These are phyloP conservation scores for Lentinula guzmanii DNA, from an alignment of 768 basidiomycete species.

Conservation along the genomic window DNA sequence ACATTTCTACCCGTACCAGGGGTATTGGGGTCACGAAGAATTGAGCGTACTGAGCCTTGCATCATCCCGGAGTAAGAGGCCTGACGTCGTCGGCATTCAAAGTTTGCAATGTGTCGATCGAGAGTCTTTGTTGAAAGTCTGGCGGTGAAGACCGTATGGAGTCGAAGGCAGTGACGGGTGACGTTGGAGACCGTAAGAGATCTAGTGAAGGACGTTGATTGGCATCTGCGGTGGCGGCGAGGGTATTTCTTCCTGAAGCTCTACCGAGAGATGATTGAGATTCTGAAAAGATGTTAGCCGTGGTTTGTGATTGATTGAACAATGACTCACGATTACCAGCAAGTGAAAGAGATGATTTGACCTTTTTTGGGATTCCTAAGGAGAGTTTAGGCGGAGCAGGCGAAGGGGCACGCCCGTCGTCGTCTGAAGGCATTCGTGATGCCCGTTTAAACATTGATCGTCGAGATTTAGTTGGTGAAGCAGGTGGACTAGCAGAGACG, in stretches of 20 bases:
- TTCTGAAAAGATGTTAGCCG: background rate
- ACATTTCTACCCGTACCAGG: conserved; percentile 78
- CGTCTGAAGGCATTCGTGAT: conserved; percentile 33
- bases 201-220: conserved; percentile 11
- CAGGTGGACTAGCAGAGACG: conserved; percentile 4
- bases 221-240: conserved; percentile 9
- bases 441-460: conserved; percentile 46
- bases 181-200: conserved; percentile 3
- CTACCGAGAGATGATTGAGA: conserved; percentile 15
- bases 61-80: conserved; percentile 29
- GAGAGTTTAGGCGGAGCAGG: conserved; percentile 25
- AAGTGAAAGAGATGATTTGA: conserved; percentile 33
- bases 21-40: conserved; percentile 63
- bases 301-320: conserved; percentile 21
- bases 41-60: conserved; percentile 59
- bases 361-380: conserved; percentile 43
- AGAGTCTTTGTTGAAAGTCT: conserved; percentile 23
- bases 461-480: conserved; percentile 8
- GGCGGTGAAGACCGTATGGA: conserved; percentile 7
- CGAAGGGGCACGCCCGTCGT: conserved; percentile 29
- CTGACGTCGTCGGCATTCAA: conserved; percentile 15
- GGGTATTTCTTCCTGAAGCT: conserved; percentile 3
- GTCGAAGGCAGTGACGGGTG: background rate
- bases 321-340: conserved; percentile 28
- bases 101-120: conserved; percentile 32